Evolutionary conservation across 768 basidiomycete species (phyloP).

Genomic region (Leccinum uliginosum): DNA sequence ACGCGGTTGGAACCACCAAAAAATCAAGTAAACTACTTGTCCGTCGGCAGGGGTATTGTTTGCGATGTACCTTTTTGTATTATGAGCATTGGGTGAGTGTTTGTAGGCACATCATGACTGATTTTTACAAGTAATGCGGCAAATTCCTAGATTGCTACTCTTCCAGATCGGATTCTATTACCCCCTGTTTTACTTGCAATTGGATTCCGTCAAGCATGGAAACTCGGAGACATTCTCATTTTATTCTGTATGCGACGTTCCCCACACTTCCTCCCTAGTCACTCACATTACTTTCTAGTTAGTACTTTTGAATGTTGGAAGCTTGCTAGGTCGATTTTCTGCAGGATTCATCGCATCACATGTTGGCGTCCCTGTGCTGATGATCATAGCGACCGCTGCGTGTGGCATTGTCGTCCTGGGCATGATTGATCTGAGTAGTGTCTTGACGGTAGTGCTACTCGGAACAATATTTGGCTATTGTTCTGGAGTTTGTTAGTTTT

Average conservation of each 20-base stretch:
- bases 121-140: neutral
- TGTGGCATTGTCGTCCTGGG: constrained; percentile 39
- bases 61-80: constrained; percentile 17
- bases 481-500: constrained; percentile 37
- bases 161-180: constrained; percentile 41
- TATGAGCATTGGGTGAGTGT: constrained; percentile 19
- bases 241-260: constrained; percentile 39
- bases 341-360: constrained; percentile 39
- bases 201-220: constrained; percentile 46
- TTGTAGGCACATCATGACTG: neutral
- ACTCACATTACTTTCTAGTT: constrained; percentile 30
- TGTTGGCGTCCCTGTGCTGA: constrained; percentile 42
- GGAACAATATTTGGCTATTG: constrained; percentile 46
- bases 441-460: constrained; percentile 36
- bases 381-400: constrained; percentile 32
- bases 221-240: constrained; percentile 48
- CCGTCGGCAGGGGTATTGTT: constrained; percentile 11
- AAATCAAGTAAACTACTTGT: constrained; percentile 11
- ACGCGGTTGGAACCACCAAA: constrained; percentile 37
- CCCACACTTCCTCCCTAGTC: neutral
- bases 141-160: constrained; percentile 13
- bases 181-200: constrained; percentile 55
- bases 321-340: constrained; percentile 47
- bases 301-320: constrained; percentile 48
- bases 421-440: constrained; percentile 36